These are phyloP conservation scores for Pyrus communis DNA, from an alignment of 306 rosid genomes.

Conservation along the genomic window DNA sequence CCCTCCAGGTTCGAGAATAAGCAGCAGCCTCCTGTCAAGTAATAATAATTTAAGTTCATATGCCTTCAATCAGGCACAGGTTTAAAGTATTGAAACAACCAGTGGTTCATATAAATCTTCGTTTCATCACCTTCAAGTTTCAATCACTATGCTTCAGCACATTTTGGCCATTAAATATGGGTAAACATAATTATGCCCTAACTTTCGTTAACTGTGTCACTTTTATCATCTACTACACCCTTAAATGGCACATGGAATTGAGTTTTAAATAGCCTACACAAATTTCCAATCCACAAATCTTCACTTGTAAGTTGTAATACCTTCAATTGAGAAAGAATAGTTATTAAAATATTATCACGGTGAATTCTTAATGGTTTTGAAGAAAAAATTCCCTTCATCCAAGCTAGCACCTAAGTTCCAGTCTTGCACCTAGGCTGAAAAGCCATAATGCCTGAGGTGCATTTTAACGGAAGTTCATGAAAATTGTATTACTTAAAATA, in stretches of 20 bases:
- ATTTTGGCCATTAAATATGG: not conserved
- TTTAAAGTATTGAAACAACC: too few species aligned
- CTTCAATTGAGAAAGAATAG: not conserved
- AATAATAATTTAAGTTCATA: conserved; percentile 10
- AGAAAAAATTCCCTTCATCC: not conserved
- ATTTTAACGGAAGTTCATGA: not conserved
- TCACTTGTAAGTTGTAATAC: not conserved
- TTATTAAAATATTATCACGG: not conserved
- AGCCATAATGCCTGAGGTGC: not conserved
- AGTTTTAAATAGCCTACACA: not conserved
- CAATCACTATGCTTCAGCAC: not conserved
- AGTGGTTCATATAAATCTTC: not conserved
- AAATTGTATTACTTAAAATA: not conserved
- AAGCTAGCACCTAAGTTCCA: not conserved
- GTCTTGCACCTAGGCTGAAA: not conserved
- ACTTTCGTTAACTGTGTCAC: not conserved
- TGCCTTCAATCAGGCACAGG: not conserved
- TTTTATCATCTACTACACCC: not conserved
- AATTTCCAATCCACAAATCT: not conserved
- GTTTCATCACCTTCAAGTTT: not conserved
- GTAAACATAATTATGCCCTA: not conserved
- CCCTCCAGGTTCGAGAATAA: conserved; percentile 96
- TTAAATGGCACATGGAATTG: not conserved
- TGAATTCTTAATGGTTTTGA: not conserved
- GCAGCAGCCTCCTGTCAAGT: conserved; percentile 91